These are phyloP conservation scores for Incumbomyces delicatus DNA, from an alignment of 2,329 filamentous ascomycete genomes.

Conservation along the genomic window DNA sequence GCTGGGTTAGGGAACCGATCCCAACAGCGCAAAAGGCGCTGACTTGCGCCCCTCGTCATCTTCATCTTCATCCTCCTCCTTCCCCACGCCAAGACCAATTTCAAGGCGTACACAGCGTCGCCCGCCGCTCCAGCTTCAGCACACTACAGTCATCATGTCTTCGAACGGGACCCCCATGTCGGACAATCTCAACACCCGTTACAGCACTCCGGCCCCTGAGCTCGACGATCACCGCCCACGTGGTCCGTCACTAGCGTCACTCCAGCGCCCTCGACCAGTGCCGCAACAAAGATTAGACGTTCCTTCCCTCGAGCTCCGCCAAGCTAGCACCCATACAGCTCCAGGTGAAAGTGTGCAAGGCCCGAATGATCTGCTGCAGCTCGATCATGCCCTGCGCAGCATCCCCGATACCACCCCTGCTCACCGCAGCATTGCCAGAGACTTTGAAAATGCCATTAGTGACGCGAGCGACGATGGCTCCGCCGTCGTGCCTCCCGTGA, in stretches of 20 bases:
- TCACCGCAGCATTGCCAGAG: conserved; percentile 45
- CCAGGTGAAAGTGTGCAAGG: conserved; percentile 27
- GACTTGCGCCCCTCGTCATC: background rate
- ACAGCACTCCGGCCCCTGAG: conserved; percentile 54
- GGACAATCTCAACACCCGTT: conserved; percentile 50
- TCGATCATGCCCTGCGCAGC: conserved; percentile 23
- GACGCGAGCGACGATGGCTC: conserved; percentile 37
- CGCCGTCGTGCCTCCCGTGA: conserved; percentile 23
- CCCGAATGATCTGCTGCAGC: conserved; percentile 28
- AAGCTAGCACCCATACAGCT: conserved; percentile 2
- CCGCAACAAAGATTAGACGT: conserved; percentile 45
- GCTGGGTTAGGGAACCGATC: conserved; percentile 5
- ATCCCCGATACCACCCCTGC: conserved; percentile 16
- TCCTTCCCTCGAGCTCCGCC: conserved; percentile 20
- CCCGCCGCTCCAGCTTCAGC: no score
- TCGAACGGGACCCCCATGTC: conserved; percentile 53
- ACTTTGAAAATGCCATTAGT: conserved; percentile 79
- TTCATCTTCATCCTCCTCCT: background rate
- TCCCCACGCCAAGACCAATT: conserved; percentile 4
- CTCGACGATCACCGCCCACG: conserved; percentile 72
- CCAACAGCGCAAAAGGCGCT: background rate
- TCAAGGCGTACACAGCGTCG: no score
- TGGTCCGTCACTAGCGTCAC: conserved; percentile 6
- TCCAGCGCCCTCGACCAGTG: background rate
- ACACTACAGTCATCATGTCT: conserved; percentile 24